phyloP scores from a whole-genome alignment of 371 early-diverging fungal species.

The Rhizopus arrhizus region DNA sequence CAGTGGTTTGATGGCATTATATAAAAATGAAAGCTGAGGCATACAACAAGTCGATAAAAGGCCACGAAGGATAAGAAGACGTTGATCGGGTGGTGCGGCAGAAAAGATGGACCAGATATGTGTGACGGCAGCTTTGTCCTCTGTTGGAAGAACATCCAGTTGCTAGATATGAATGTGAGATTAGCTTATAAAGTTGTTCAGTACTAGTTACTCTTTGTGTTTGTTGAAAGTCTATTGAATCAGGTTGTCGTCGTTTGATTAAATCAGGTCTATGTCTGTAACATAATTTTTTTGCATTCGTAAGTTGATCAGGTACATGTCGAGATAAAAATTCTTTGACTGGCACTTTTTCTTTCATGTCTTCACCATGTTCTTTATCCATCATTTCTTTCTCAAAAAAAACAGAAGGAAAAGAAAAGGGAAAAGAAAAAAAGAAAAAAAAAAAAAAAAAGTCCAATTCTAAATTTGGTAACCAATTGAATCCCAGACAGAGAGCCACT shows the following conservation, averaged over 20 bases:
- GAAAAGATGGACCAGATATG: conserved; percentile 60
- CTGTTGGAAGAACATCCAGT: conserved; percentile 43
- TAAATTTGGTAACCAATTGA: neutral
- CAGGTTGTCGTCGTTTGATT: conserved; percentile 29
- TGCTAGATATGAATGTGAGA: conserved; percentile 17
- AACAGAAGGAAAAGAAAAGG: neutral
- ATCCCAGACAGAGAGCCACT: neutral
- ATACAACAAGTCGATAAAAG: conserved; percentile 70
- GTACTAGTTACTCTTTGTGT: conserved; percentile 30
- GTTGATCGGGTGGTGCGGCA: conserved; percentile 55
- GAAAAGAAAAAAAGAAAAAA: neutral
- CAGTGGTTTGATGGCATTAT: conserved; percentile 62
- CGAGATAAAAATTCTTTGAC: conserved; percentile 44
- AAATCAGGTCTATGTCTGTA: conserved; percentile 46
- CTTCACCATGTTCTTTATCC: neutral
- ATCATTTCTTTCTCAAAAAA: neutral
- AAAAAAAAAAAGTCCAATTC: neutral
- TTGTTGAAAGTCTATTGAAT: conserved; percentile 28
- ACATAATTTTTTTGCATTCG: conserved; percentile 36
- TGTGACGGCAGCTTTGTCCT: conserved; percentile 51
- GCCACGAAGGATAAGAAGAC: conserved; percentile 64
- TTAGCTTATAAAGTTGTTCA: neutral
- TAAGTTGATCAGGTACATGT: conserved; percentile 46
- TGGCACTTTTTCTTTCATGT: conserved; percentile 19
- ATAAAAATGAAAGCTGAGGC: conserved; percentile 76